phyloP scores from a whole-genome alignment of 768 basidiomycete species.

The Mycena maculata region DNA sequence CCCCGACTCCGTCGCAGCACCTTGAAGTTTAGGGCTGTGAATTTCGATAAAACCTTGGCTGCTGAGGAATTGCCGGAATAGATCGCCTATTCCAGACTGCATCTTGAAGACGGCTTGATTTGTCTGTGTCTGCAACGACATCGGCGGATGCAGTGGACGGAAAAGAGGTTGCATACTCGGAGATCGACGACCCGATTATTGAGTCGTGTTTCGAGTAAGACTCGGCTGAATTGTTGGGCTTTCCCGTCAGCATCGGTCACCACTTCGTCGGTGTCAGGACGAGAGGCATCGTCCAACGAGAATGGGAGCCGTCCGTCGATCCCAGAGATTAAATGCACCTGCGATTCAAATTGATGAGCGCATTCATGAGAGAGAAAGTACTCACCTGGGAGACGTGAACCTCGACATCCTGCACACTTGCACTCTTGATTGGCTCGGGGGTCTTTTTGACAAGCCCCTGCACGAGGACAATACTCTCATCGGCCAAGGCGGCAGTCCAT shows the following conservation, averaged over 20 bases:
- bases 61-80: conserved; percentile 88
- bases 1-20: conserved; percentile 96
- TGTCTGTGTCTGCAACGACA: conserved; percentile 77
- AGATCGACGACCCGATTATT: conserved; percentile 96
- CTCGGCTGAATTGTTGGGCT: conserved; percentile 71
- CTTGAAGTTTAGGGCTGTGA: conserved; percentile 97
- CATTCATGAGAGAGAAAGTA: not conserved
- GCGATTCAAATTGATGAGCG: conserved; percentile 15
- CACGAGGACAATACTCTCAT: conserved; percentile 92
- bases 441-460: conserved; percentile 85
- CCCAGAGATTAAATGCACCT: conserved; percentile 88
- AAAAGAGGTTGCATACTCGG: conserved; percentile 64
- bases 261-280: conserved; percentile 81
- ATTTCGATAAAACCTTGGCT: conserved; percentile 89
- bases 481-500: conserved; percentile 81
- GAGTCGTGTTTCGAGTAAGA: conserved; percentile 92
- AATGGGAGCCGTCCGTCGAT: conserved; percentile 88
- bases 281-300: conserved; percentile 90
- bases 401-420: conserved; percentile 88
- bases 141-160: not conserved
- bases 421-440: conserved; percentile 90
- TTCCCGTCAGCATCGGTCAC: conserved; percentile 57
- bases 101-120: conserved; percentile 97
- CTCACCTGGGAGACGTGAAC: conserved; percentile 84
- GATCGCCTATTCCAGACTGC: conserved; percentile 86